phyloP scores from a whole-genome alignment of 1,139 yeast genomes.

The Taphrina confusa region DNA sequence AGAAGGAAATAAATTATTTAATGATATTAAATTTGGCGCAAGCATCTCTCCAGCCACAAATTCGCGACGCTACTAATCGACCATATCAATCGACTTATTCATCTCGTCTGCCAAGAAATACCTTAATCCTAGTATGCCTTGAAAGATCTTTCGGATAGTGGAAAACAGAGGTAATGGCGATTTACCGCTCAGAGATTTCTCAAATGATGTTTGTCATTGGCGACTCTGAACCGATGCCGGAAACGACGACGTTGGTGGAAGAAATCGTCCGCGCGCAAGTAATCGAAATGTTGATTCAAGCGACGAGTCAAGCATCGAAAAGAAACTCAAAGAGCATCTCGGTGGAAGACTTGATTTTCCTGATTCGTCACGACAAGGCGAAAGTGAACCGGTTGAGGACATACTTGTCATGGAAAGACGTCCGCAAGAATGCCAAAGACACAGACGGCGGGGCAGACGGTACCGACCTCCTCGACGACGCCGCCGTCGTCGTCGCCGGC shows the following conservation, averaged over 20 bases:
- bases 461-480: conserved; percentile 48
- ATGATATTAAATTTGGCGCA: conserved; percentile 9
- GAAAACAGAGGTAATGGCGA: too few relatives aligned
- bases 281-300: conserved; percentile 68
- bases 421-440: conserved; percentile 93
- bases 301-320: conserved; percentile 71
- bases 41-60: background rate
- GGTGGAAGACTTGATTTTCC: conserved; percentile 89
- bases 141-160: too few relatives aligned
- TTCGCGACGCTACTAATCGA: background rate
- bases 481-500: too few relatives aligned
- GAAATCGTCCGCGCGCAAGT: conserved; percentile 96
- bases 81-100: too few relatives aligned
- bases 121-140: too few relatives aligned
- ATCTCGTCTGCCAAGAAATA: too few relatives aligned
- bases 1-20: background rate
- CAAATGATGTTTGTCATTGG: conserved; percentile 98
- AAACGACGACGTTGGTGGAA: conserved; percentile 86
- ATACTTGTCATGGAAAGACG: conserved; percentile 94
- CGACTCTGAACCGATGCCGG: conserved; percentile 91
- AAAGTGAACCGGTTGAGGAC: conserved; percentile 89
- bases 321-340: conserved; percentile 84
- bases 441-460: conserved; percentile 73
- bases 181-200: conserved; percentile 44
- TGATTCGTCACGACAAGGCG: conserved; percentile 91